A percentile compares a stretch with the other conserved stretches of the same genome.
Conservation (phyloP, 257 asterid genomes). For the Thymus mandschuricus region DNA sequence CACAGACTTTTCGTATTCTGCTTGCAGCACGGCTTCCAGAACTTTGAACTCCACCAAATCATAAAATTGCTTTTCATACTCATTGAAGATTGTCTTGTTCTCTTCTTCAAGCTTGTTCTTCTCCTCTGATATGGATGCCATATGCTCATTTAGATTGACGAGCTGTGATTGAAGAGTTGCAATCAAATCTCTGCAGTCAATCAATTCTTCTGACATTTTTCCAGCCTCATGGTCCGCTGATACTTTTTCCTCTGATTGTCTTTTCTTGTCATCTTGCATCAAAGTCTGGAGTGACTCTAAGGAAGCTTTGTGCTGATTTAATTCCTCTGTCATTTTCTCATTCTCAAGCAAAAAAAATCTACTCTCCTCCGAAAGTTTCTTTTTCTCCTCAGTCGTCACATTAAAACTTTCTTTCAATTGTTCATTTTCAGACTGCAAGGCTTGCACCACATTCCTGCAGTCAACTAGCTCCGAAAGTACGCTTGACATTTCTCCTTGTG, state of each 20-base stretch:
- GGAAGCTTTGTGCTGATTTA: slow-evolving; percentile 54
- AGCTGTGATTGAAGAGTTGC: slow-evolving; percentile 62
- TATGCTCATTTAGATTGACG: slow-evolving; percentile 42
- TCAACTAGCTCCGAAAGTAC: slow-evolving; percentile 65
- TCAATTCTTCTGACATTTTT: slow-evolving; percentile 54
- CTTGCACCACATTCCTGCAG: slow-evolving; percentile 53
- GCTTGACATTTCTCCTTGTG: slow-evolving; percentile 64
- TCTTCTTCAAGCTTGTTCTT: slow-evolving; percentile 62
- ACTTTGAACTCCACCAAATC: slow-evolving; percentile 51
- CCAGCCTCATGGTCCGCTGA: slow-evolving; percentile 46
- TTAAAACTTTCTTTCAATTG: slow-evolving; percentile 46
- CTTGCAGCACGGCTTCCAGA: slow-evolving; percentile 52
- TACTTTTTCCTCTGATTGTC: slow-evolving; percentile 48
- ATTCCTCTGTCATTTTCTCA: slow-evolving; percentile 54
- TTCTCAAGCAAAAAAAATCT: slow-evolving; percentile 50
- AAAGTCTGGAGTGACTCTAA: slow-evolving; percentile 53
- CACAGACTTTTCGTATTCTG: slow-evolving; percentile 52
- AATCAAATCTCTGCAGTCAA: slow-evolving; percentile 46
- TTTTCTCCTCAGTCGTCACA: slow-evolving; percentile 59
- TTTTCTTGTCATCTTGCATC: slow-evolving; percentile 56
- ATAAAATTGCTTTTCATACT: slow-evolving; percentile 52
- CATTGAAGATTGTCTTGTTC: slow-evolving; percentile 42
- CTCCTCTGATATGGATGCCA: slow-evolving; percentile 50
- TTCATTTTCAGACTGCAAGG: slow-evolving; percentile 66
- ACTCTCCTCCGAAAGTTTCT: slow-evolving; percentile 55